Conservation (phyloP, 2,329 filamentous ascomycete species). For the Aspergillus sp. region DNA sequence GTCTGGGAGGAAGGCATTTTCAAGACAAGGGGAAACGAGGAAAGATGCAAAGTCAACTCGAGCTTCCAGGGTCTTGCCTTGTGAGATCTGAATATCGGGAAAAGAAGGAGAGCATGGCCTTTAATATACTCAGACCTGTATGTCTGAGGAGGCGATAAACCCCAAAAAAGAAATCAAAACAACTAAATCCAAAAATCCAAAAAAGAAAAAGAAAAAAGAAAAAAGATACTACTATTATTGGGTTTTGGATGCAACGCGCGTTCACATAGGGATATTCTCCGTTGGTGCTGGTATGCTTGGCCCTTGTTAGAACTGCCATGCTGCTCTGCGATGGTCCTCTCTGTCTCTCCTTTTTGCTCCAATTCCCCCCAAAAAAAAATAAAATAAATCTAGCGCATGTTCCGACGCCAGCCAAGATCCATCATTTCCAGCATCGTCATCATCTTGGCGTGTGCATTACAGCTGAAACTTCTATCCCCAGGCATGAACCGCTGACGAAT, state of each 20-base stretch:
- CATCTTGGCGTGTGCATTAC: not conserved
- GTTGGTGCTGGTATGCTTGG: conserved; percentile 7
- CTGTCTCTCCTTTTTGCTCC: not conserved
- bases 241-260: conserved; percentile 8
- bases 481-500: not conserved
- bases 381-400: not conserved
- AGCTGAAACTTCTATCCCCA: not conserved
- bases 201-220: conserved; percentile 2
- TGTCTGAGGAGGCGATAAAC: not conserved
- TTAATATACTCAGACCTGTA: conserved; percentile 4
- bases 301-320: conserved; percentile 4
- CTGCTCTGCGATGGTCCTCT: not conserved
- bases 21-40: not conserved
- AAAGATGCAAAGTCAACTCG: not conserved
- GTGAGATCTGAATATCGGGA: not conserved
- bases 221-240: conserved; percentile 3
- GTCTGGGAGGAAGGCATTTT: conserved; percentile 4
- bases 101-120: not conserved
- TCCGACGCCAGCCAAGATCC: not conserved
- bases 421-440: not conserved
- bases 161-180: too few relatives aligned
- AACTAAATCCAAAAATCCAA: not conserved
- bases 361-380: not conserved
- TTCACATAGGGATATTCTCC: conserved; percentile 4
- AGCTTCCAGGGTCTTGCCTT: not conserved